phyloP scores from a whole-genome alignment of 768 basidiomycete genomes.

The Rickenella mellea region DNA sequence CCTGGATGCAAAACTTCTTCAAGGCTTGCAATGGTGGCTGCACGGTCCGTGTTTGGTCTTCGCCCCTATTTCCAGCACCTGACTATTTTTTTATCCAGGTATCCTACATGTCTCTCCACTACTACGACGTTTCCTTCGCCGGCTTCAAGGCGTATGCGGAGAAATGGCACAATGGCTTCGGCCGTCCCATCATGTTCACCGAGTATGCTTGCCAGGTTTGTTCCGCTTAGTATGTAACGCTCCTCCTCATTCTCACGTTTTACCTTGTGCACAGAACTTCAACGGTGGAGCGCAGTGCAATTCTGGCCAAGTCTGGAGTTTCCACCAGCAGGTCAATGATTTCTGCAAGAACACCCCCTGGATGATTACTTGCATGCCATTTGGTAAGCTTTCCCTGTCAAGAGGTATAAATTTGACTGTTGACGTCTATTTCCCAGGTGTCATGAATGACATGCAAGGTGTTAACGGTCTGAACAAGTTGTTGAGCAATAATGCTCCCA shows the following conservation, averaged over 20 bases:
- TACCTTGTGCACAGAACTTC: slow-evolving; percentile 37
- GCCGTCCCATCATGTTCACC: slow-evolving; percentile 44
- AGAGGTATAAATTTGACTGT: background rate
- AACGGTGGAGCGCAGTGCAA: slow-evolving; percentile 29
- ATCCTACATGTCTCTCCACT: slow-evolving; percentile 53
- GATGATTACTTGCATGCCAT: slow-evolving; percentile 41
- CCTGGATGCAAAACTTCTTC: slow-evolving; percentile 60
- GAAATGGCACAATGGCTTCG: slow-evolving; percentile 35
- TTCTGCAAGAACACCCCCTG: slow-evolving; percentile 37
- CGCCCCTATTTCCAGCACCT: background rate
- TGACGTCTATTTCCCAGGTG: slow-evolving; percentile 26
- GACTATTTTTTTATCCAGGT: slow-evolving; percentile 28
- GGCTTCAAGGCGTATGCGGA: slow-evolving; percentile 45
- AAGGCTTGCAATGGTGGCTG: slow-evolving; percentile 37
- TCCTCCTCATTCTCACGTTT: slow-evolving; percentile 3
- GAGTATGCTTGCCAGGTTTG: slow-evolving; percentile 64
- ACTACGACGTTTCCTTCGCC: slow-evolving; percentile 44
- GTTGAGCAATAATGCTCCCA: slow-evolving; percentile 41
- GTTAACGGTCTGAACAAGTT: slow-evolving; percentile 50
- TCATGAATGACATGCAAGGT: slow-evolving; percentile 43
- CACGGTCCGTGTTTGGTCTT: slow-evolving; percentile 29
- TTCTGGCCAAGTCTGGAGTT: slow-evolving; percentile 31
- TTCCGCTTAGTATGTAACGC: background rate
- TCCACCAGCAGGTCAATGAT: slow-evolving; percentile 33
- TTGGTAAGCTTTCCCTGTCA: slow-evolving; percentile 41